Percentiles rank a stretch among this genome's conserved stretches.
Evolutionary conservation across 2,329 filamentous ascomycete species (phyloP).

Genomic region (Fusarium sp.): DNA sequence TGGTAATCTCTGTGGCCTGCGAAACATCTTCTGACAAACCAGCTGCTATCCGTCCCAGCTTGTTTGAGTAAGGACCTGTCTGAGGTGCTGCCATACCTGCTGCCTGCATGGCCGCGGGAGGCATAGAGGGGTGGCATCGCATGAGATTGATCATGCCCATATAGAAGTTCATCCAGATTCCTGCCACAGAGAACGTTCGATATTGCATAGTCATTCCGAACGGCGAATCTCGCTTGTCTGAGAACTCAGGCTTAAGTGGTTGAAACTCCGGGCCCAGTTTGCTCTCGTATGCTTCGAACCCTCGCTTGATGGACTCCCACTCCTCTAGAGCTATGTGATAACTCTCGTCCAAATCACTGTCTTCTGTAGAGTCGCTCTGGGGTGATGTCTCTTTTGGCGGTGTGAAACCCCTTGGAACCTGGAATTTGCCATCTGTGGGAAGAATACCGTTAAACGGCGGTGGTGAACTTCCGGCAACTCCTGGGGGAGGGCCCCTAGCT

Average conservation of each 20-base stretch:
- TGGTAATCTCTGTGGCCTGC: conserved; percentile 71
- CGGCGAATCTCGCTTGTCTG: conserved; percentile 70
- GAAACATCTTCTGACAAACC: conserved; percentile 71
- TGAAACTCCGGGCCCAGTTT: conserved; percentile 81
- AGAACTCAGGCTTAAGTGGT: conserved; percentile 76
- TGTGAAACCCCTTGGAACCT: conserved; percentile 65
- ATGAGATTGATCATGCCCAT: conserved; percentile 86
- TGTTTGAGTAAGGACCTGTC: conserved; percentile 76
- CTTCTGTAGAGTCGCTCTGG: conserved; percentile 58
- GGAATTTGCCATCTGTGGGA: conserved; percentile 62
- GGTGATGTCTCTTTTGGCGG: conserved; percentile 60
- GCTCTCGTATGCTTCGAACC: conserved; percentile 74
- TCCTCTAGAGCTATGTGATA: conserved; percentile 79
- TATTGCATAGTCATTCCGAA: conserved; percentile 88
- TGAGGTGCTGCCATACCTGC: conserved; percentile 79
- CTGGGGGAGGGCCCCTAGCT: conserved; percentile 46
- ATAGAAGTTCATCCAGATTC: conserved; percentile 88
- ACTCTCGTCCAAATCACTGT: conserved; percentile 70
- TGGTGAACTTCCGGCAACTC: conserved; percentile 48
- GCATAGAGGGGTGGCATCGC: conserved; percentile 88
- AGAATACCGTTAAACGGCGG: conserved; percentile 67
- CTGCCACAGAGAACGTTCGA: conserved; percentile 85
- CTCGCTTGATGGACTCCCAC: conserved; percentile 79
- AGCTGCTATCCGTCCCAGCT: conserved; percentile 83
- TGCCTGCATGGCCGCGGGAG: conserved; percentile 87